Evolutionary conservation across 2,329 filamentous ascomycete species (phyloP), one percentile per base, ranked within the genome.

Genomic region (Fusarium avenaceum): DNA sequence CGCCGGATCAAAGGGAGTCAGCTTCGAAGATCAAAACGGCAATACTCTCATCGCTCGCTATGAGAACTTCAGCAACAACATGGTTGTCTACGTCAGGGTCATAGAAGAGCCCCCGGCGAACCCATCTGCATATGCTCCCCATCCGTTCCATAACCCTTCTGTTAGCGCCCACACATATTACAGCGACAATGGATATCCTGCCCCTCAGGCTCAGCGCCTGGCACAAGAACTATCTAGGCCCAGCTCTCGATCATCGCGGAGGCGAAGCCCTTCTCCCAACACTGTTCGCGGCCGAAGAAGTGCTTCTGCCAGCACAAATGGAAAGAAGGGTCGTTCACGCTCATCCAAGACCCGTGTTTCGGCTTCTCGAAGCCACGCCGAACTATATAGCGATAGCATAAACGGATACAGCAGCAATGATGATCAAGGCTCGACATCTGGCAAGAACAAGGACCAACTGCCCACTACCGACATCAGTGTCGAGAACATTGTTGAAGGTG

Each of bases 401-500:
- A 90, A 90, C 73, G 90, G 89, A 65, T 96, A 96, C 79, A 97
- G 93, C 81, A 96, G 94, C 79, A 94, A 92, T 72, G 94, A 97
- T 70, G 91, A 90, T 28, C 87, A 92, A 65, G 91, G 89, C 70
- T 94, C 93, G 56, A 86, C 91, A 70, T 81, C 79, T 52, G 90
- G 92, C 74, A 92, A 92, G 78, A 88, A 86, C 73, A 94, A 92
- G 79, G 94, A 97, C 75, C 91, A 93, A 69, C 88, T 97, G 74
- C 94, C 93, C 48, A 97, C 93, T 77, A 97, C 96, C 17, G 96
- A 99, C 73, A 99, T 99, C 76, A 98, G 95, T 78, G 89, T 97
- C 72, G 94, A 97, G 73, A 99, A 99, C 78, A 98, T 99, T 79
- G 92, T 99, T 65, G 95, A 98, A 81, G 96, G 96, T 76, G 94